Conservation (phyloP, 805 yeast genomes). For the Metschnikowia koreensis region DNA sequence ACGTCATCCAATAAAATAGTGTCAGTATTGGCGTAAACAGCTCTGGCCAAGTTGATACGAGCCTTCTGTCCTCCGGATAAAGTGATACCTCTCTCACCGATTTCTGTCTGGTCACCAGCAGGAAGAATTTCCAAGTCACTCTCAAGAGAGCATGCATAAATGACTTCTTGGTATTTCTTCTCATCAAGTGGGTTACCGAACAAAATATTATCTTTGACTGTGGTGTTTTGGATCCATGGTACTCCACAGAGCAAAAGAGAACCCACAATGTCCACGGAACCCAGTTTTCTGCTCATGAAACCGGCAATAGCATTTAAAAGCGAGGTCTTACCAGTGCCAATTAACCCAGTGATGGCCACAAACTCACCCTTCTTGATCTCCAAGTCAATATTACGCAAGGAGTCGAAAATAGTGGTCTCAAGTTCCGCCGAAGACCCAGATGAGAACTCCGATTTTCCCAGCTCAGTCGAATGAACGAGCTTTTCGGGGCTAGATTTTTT, state of each 20-base stretch:
- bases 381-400: slow-evolving; percentile 53
- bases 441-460: slow-evolving; percentile 1
- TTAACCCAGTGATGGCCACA: slow-evolving; percentile 71
- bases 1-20: slow-evolving; percentile 75
- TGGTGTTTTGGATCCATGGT: slow-evolving; percentile 87
- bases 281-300: slow-evolving; percentile 56
- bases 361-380: slow-evolving; percentile 63
- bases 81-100: slow-evolving; percentile 84
- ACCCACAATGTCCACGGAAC: slow-evolving; percentile 55
- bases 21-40: slow-evolving; percentile 69
- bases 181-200: slow-evolving; percentile 62
- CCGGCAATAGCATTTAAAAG: slow-evolving; percentile 71
- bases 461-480: not conserved
- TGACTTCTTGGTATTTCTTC: slow-evolving; percentile 49
- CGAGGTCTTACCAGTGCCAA: slow-evolving; percentile 82
- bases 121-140: slow-evolving; percentile 66
- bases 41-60: slow-evolving; percentile 73
- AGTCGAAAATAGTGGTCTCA: slow-evolving; percentile 34
- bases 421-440: slow-evolving; percentile 3
- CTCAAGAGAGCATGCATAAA: slow-evolving; percentile 64
- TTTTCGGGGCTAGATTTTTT: slow-evolving; percentile 9
- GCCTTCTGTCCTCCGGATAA: slow-evolving; percentile 91
- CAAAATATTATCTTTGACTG: slow-evolving; percentile 68
- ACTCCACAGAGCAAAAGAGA: slow-evolving; percentile 53
- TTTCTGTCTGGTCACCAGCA: slow-evolving; percentile 75